phyloP scores from a whole-genome alignment of 2,329 filamentous ascomycete genomes.

The Decorospora gaudefroyi region DNA sequence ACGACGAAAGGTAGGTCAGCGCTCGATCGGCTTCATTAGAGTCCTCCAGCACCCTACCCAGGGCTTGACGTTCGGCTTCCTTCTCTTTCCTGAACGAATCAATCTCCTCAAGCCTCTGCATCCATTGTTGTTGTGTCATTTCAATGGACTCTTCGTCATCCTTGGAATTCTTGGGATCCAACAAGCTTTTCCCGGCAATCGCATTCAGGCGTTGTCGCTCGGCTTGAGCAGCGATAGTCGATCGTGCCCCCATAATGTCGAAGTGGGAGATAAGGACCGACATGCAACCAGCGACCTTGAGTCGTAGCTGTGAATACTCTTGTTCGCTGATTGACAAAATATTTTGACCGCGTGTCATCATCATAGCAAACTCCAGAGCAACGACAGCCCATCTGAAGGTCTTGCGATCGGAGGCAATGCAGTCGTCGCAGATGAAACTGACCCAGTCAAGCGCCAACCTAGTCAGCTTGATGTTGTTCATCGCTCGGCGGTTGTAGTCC shows the following conservation, averaged over 20 bases:
- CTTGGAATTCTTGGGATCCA: constrained; percentile 73
- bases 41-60: constrained; percentile 89
- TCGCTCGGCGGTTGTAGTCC: constrained; percentile 90
- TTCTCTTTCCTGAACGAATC: constrained; percentile 79
- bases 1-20: constrained; percentile 89
- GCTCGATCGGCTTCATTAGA: constrained; percentile 96
- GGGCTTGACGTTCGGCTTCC: constrained; percentile 80
- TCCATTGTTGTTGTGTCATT: constrained; percentile 74
- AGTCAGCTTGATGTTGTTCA: constrained; percentile 96
- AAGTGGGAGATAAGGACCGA: constrained; percentile 96
- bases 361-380: constrained; percentile 94
- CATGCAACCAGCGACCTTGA: constrained; percentile 97
- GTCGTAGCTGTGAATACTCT: constrained; percentile 80
- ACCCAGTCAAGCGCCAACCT: constrained; percentile 96
- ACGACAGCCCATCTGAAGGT: constrained; percentile 97
- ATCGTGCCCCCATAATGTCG: constrained; percentile 97
- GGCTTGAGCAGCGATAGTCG: constrained; percentile 88
- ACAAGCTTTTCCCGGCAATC: constrained; percentile 72
- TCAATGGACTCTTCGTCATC: constrained; percentile 85
- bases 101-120: constrained; percentile 72
- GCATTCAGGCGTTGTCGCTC: constrained; percentile 89
- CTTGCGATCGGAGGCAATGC: constrained; percentile 87
- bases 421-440: constrained; percentile 96
- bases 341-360: constrained; percentile 91
- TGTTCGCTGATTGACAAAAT: constrained; percentile 88